These are phyloP conservation scores for Penicillium fimorum DNA, from an alignment of 495 filamentous ascomycete genomes.

Conservation along the genomic window DNA sequence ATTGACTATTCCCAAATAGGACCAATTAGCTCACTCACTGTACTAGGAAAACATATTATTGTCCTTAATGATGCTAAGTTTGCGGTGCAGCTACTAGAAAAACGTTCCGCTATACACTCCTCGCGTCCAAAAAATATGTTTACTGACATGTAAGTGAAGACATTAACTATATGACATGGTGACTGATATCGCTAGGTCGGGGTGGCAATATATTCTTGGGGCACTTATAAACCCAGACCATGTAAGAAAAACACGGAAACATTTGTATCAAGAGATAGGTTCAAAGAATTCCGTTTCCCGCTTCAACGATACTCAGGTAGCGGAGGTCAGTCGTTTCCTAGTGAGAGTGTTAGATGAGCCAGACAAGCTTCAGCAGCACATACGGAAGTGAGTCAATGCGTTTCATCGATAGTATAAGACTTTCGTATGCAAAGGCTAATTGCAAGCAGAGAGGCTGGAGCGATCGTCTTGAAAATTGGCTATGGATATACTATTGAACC, in stretches of 20 bases:
- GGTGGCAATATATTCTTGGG: slow-evolving; percentile 28
- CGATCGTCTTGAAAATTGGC: slow-evolving; percentile 47
- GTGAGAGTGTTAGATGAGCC: slow-evolving; percentile 38
- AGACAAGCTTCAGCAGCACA: slow-evolving; percentile 32
- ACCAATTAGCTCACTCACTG: slow-evolving; percentile 52
- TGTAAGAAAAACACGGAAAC: slow-evolving; percentile 35
- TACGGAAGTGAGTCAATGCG: slow-evolving; percentile 30
- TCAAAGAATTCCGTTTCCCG: slow-evolving; percentile 27
- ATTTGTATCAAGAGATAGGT: slow-evolving; percentile 32
- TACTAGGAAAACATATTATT: slow-evolving; percentile 47
- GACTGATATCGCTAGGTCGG: slow-evolving; percentile 11
- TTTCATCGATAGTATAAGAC: background rate
- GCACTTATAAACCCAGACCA: slow-evolving; percentile 28
- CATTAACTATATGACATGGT: background rate
- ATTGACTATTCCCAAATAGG: slow-evolving; percentile 21
- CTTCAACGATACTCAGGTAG: slow-evolving; percentile 35
- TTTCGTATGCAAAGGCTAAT: background rate
- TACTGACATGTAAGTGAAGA: slow-evolving; percentile 39
- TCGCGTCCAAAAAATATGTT: slow-evolving; percentile 40
- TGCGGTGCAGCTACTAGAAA: slow-evolving; percentile 47
- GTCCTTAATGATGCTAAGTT: slow-evolving; percentile 46
- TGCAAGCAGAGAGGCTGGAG: slow-evolving; percentile 34
- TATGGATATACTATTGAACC: slow-evolving; percentile 52
- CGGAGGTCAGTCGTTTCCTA: slow-evolving; percentile 41
- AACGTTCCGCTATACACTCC: slow-evolving; percentile 44